Evolutionary conservation across 1,284 basidiomycete genomes (phyloP).

Genomic region (Malassezia yamatoensis): DNA sequence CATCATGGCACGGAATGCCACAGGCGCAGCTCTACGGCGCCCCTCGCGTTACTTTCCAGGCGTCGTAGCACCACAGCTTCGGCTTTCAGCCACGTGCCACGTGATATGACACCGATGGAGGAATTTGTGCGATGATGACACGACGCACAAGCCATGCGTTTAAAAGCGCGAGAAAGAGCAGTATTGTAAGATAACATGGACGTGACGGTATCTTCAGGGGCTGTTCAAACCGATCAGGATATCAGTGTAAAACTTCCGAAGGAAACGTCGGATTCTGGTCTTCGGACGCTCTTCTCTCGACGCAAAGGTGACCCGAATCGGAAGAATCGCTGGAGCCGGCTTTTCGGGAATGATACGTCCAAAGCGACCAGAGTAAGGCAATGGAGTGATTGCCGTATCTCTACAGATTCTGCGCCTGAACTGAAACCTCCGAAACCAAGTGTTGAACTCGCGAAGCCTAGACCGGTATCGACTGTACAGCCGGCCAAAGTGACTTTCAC

Average conservation of each 20-base stretch:
- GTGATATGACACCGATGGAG: background rate
- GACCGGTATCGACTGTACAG: no score
- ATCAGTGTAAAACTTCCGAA: no score
- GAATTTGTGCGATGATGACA: background rate
- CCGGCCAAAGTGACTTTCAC: no score
- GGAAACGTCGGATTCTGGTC: background rate
- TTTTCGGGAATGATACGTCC: background rate
- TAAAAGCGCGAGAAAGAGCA: background rate
- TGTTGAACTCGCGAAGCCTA: no score
- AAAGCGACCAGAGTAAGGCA: no score
- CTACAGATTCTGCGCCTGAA: no score
- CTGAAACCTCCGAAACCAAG: no score
- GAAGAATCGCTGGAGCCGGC: background rate
- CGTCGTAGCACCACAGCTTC: background rate
- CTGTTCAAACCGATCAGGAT: background rate
- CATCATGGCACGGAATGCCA: conserved; percentile 3
- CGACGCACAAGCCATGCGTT: background rate
- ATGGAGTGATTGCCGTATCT: no score
- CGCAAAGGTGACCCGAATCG: background rate
- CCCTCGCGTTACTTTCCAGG: background rate
- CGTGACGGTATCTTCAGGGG: background rate
- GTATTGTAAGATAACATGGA: background rate
- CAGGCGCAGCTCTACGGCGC: background rate
- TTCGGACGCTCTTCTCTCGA: background rate
- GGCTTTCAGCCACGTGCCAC: background rate